Conservation (phyloP, 192 early-diverging fungal genomes). For the Coemansia sp. region DNA sequence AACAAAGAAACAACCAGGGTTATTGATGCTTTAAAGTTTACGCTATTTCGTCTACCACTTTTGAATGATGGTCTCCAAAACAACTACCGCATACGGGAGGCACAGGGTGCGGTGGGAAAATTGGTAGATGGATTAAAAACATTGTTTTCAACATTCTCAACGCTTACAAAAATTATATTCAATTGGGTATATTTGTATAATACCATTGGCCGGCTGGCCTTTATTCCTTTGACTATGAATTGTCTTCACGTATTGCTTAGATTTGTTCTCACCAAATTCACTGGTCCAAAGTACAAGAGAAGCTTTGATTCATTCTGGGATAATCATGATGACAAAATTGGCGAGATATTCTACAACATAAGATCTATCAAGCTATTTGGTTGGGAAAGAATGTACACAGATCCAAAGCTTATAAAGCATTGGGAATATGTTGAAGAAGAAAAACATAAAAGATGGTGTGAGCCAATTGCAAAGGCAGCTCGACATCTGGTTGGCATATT, state of each 20-base stretch:
- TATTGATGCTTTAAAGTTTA: slow-evolving; percentile 20
- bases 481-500: slow-evolving; percentile 10
- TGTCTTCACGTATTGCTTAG: neutral
- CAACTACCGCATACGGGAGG: slow-evolving; percentile 2
- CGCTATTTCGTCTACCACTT: slow-evolving; percentile 31
- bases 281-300: slow-evolving; percentile 14
- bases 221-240: slow-evolving; percentile 14
- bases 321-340: slow-evolving; percentile 3
- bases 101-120: neutral
- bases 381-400: slow-evolving; percentile 42
- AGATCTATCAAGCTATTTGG: slow-evolving; percentile 42
- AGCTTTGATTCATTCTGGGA: neutral
- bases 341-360: slow-evolving; percentile 25
- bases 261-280: neutral
- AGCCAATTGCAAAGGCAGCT: slow-evolving; percentile 6
- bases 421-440: neutral
- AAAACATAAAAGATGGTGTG: slow-evolving; percentile 26
- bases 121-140: neutral
- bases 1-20: slow-evolving; percentile 9
- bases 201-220: slow-evolving; percentile 21
- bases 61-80: slow-evolving; percentile 5
- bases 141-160: neutral
- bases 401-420: slow-evolving; percentile 16
- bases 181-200: slow-evolving; percentile 9
- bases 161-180: slow-evolving; percentile 1